These are phyloP conservation scores for Fusarium concolor DNA, from an alignment of 2,329 filamentous ascomycete genomes.

Conservation along the genomic window DNA sequence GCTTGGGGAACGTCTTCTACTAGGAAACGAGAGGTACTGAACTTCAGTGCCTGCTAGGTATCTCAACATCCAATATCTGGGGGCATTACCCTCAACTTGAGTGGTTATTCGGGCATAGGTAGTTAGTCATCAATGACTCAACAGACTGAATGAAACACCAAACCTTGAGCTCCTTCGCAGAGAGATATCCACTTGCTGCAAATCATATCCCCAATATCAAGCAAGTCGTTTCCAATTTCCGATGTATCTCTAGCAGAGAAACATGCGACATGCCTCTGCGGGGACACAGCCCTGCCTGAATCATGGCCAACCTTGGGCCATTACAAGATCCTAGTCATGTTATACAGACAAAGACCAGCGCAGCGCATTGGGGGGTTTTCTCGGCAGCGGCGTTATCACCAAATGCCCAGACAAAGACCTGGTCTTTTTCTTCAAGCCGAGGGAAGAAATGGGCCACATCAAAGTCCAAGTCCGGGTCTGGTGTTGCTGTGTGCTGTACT, in stretches of 20 bases:
- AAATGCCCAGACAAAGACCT: conserved; percentile 27
- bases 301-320: conserved; percentile 20
- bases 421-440: conserved; percentile 23
- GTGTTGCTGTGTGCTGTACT: conserved; percentile 17
- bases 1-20: not conserved
- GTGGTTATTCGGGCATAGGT: conserved; percentile 12
- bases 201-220: conserved; percentile 14
- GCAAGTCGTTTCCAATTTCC: conserved; percentile 20
- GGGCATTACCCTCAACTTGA: conserved; percentile 20
- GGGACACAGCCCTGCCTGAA: conserved; percentile 7
- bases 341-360: conserved; percentile 5
- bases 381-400: conserved; percentile 34
- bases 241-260: conserved; percentile 8
- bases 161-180: conserved; percentile 13
- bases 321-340: conserved; percentile 18
- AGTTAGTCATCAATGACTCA: conserved; percentile 2
- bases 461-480: conserved; percentile 9
- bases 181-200: conserved; percentile 7
- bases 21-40: not conserved
- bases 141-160: conserved; percentile 9
- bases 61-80: not conserved
- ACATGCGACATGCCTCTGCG: not conserved
- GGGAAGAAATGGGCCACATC: conserved; percentile 28
- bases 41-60: not conserved
- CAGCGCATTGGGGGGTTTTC: conserved; percentile 17